Conservation (phyloP, 768 basidiomycete genomes). For the Tylopilus cervinicoccineus region DNA sequence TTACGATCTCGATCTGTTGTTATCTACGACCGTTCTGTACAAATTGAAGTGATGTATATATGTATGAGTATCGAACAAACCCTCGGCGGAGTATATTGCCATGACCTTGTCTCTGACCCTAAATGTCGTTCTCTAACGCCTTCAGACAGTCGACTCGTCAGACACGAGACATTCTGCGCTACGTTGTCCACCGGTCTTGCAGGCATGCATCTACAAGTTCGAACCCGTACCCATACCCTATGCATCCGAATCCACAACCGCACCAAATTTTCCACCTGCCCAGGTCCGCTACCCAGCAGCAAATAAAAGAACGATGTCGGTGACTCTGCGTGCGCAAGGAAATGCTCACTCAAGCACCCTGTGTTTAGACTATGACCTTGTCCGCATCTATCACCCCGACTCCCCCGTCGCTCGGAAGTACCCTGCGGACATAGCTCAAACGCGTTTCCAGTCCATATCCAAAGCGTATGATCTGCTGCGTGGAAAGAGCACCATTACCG, state of each 20-base stretch:
- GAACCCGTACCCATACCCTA: conserved; percentile 49
- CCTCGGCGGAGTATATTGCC: background rate
- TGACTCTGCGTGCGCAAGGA: conserved; percentile 7
- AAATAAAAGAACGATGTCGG: conserved; percentile 58
- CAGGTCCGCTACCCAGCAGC: conserved; percentile 43
- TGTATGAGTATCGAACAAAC: background rate
- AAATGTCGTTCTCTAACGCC: conserved; percentile 5
- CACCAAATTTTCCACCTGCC: conserved; percentile 65
- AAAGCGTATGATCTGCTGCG: conserved; percentile 64
- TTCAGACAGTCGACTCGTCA: conserved; percentile 4
- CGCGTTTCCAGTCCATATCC: conserved; percentile 66
- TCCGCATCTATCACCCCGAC: conserved; percentile 77
- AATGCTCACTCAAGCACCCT: background rate
- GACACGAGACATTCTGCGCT: conserved; percentile 6
- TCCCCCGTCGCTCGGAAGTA: conserved; percentile 42
- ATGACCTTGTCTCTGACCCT: background rate
- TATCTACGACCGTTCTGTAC: conserved; percentile 1
- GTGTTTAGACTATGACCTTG: conserved; percentile 68
- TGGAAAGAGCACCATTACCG: conserved; percentile 36
- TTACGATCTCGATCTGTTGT: background rate
- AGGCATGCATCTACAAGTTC: conserved; percentile 18
- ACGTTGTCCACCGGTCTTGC: conserved; percentile 5
- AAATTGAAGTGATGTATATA: background rate
- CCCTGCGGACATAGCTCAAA: conserved; percentile 50
- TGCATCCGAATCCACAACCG: conserved; percentile 48